Evolutionary conservation across 208 protist species (phyloP).

Genomic region (Kentomonas sorsogonicus): DNA sequence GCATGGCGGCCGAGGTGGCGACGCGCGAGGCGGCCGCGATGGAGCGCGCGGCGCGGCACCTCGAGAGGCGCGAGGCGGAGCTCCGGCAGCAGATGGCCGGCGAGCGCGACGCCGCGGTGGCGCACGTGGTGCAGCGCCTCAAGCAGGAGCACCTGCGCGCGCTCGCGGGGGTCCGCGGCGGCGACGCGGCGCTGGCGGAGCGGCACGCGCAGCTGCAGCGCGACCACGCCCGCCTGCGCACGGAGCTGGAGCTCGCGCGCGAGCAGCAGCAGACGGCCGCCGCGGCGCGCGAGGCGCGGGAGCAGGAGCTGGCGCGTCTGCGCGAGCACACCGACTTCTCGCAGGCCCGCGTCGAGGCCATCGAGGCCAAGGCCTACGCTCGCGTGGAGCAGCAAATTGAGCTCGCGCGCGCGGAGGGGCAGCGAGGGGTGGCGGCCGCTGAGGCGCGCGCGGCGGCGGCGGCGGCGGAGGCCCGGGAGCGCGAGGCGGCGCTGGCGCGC

Average conservation of each 20-base stretch:
- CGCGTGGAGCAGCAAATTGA: conserved; percentile 48
- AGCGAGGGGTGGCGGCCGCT: conserved; percentile 67
- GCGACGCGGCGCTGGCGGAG: conserved; percentile 61
- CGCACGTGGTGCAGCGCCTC: conserved; percentile 54
- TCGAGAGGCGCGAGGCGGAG: conserved; percentile 53
- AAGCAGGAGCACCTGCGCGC: conserved; percentile 57
- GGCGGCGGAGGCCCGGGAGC: conserved; percentile 50
- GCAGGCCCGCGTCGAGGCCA: conserved; percentile 42
- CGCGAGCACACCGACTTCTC: conserved; percentile 35
- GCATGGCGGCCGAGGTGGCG: conserved; percentile 57
- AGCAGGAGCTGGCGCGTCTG: conserved; percentile 40
- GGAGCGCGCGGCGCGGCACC: conserved; percentile 35
- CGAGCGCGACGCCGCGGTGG: conserved; percentile 70
- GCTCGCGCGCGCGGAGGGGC: conserved; percentile 50
- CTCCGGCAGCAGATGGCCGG: conserved; percentile 49
- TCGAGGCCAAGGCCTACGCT: too few relatives aligned
- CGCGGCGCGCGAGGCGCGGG: conserved; percentile 27
- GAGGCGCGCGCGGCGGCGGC: conserved; percentile 52
- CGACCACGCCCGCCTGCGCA: conserved; percentile 64
- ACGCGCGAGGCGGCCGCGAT: conserved; percentile 46
- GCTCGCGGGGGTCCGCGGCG: conserved; percentile 41
- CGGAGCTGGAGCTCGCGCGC: conserved; percentile 62
- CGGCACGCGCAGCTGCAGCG: conserved; percentile 44
- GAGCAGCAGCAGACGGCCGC: conserved; percentile 49
- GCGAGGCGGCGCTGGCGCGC: conserved; percentile 26